Percentiles rank a stretch among this genome's conserved stretches.
These are phyloP conservation scores for Fraxinus greggii DNA, from an alignment of 305 asterid genomes.

Conservation along the genomic window DNA sequence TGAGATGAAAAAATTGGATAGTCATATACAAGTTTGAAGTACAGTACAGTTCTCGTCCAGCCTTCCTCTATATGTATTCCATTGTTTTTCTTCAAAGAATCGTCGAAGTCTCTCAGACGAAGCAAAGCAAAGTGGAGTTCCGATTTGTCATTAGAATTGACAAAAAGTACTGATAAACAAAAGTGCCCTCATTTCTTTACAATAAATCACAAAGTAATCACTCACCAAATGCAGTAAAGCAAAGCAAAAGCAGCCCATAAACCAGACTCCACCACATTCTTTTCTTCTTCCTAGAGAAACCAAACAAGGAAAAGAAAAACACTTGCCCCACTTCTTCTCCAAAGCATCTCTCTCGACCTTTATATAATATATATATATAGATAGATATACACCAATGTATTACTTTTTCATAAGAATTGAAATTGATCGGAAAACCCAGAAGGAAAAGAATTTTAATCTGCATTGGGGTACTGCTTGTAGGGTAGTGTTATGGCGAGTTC, in stretches of 20 bases:
- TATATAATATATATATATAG: conserved; percentile 7
- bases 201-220: conserved; percentile 4
- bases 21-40: neutral
- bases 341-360: conserved; percentile 48
- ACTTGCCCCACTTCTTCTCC: conserved; percentile 55
- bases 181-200: conserved; percentile 29
- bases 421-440: conserved; percentile 11
- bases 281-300: conserved; percentile 61
- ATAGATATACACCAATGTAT: conserved; percentile 24
- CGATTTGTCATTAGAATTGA: conserved; percentile 1
- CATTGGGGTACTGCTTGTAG: conserved; percentile 19
- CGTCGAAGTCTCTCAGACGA: conserved; percentile 14
- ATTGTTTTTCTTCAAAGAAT: neutral
- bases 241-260: conserved; percentile 22
- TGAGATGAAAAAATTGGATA: neutral
- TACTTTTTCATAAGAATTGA: conserved; percentile 30
- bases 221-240: conserved; percentile 32
- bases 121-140: conserved; percentile 36
- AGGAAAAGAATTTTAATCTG: conserved; percentile 15
- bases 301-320: conserved; percentile 30
- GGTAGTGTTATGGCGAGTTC: conserved; percentile 71
- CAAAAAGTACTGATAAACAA: conserved; percentile 21
- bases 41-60: conserved; percentile 5
- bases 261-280: conserved; percentile 45
- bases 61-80: conserved; percentile 10